phyloP scores from a whole-genome alignment of 306 rosid genomes.

The Crotalaria pallida region DNA sequence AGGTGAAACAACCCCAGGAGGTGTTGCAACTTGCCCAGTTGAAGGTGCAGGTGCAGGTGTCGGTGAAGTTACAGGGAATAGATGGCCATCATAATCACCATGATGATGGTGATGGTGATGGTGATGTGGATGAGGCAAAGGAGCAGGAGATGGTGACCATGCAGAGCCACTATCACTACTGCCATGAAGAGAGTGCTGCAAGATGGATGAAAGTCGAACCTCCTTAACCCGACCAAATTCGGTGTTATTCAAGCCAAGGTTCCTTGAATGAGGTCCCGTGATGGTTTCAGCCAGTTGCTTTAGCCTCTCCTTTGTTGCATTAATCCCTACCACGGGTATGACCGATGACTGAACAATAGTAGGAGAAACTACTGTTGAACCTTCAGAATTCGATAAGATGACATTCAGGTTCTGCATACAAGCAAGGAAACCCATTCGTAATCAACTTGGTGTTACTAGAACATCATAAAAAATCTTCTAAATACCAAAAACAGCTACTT shows the following conservation, averaged over 20 bases:
- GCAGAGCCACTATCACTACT: conserved; percentile 37
- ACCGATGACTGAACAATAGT: conserved; percentile 70
- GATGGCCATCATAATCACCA: conserved; percentile 35
- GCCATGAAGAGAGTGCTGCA: conserved; percentile 68
- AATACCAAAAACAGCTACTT: not conserved
- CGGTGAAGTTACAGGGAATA: conserved; percentile 50
- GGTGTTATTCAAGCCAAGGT: conserved; percentile 83
- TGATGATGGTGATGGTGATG: conserved; percentile 43
- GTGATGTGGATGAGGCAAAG: conserved; percentile 39
- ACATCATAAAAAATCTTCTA: not conserved
- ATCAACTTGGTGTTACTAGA: not conserved
- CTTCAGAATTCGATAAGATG: conserved; percentile 55
- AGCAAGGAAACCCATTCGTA: conserved; percentile 29
- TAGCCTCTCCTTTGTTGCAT: conserved; percentile 57
- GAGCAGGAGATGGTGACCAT: conserved; percentile 65
- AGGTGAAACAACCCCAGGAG: conserved; percentile 45
- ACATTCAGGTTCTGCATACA: conserved; percentile 64
- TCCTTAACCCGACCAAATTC: conserved; percentile 88
- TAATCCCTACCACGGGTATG: conserved; percentile 58
- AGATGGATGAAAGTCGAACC: conserved; percentile 72
- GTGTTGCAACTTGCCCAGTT: conserved; percentile 22
- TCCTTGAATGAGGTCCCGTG: conserved; percentile 50
- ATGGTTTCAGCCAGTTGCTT: conserved; percentile 87
- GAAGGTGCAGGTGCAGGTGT: conserved; percentile 44
- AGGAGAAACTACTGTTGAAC: conserved; percentile 70